Evolutionary conservation across 306 rosid species (phyloP).

Genomic region (Vigna hirtella): DNA sequence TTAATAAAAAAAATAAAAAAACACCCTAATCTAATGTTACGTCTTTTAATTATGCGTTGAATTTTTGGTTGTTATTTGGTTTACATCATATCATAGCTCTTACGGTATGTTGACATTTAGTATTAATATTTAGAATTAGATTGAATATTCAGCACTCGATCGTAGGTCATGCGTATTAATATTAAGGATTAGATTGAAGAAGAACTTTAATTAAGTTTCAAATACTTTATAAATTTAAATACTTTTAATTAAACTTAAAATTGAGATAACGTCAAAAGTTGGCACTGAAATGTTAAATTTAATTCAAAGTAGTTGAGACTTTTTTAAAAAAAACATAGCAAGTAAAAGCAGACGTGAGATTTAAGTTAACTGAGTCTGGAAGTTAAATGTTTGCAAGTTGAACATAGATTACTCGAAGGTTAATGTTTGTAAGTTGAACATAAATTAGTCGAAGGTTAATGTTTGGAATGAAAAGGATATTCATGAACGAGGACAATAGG

Average conservation of each 20-base stretch:
- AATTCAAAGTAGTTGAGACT: neutral
- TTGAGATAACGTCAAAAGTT: neutral
- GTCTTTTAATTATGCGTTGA: no score
- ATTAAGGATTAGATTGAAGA: no score
- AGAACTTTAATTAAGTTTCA: no score
- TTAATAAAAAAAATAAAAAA: no score
- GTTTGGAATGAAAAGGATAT: neutral
- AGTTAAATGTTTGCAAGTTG: neutral
- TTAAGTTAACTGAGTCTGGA: neutral
- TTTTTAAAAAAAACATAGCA: neutral
- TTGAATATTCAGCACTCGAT: no score
- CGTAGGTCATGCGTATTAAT: no score
- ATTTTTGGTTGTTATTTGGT: no score
- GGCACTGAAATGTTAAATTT: neutral
- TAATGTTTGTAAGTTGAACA: neutral
- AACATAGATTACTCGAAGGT: neutral
- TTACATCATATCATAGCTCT: no score
- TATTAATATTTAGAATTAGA: no score
- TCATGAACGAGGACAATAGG: neutral
- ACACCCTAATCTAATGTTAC: no score
- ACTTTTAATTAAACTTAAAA: neutral
- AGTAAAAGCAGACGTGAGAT: neutral
- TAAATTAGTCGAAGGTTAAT: neutral
- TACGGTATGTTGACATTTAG: no score
- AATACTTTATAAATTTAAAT: no score